These are phyloP conservation scores for Lachancea sp. DNA, from an alignment of 805 yeast genomes.

Conservation along the genomic window DNA sequence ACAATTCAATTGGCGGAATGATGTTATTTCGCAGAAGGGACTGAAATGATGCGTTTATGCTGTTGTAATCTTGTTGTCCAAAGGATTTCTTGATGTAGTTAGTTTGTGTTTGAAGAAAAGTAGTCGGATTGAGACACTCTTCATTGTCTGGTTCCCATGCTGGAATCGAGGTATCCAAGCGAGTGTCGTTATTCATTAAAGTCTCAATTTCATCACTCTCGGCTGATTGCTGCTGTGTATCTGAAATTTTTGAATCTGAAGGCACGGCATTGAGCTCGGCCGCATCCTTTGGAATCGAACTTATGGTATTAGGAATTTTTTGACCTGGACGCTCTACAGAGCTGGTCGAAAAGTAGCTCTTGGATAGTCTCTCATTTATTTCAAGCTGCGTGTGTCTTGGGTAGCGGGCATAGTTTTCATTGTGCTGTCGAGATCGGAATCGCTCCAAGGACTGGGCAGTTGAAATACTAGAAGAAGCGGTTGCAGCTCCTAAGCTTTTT, in stretches of 20 bases:
- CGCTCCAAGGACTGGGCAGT: background rate
- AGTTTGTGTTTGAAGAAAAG: slow-evolving; percentile 29
- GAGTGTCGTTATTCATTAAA: background rate
- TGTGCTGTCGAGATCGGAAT: background rate
- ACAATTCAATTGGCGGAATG: slow-evolving; percentile 46
- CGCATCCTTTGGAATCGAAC: background rate
- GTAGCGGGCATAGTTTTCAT: slow-evolving; percentile 5
- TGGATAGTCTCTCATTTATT: slow-evolving; percentile 16
- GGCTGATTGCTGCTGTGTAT: background rate
- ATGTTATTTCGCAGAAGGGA: slow-evolving; percentile 37
- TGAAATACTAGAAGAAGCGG: background rate
- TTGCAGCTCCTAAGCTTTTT: slow-evolving; percentile 3
- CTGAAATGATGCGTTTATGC: slow-evolving; percentile 35
- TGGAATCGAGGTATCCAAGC: background rate
- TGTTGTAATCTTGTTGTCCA: slow-evolving; percentile 27
- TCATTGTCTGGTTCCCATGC: slow-evolving; percentile 32
- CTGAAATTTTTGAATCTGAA: background rate
- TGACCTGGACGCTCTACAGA: slow-evolving; percentile 1
- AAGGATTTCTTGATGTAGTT: slow-evolving; percentile 28
- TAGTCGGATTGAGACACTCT: slow-evolving; percentile 25
- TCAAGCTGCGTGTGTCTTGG: slow-evolving; percentile 13
- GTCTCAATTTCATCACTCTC: background rate
- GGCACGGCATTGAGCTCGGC: background rate
- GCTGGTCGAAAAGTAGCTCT: slow-evolving; percentile 17
- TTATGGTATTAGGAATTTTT: background rate